phyloP scores from a whole-genome alignment of 495 filamentous ascomycete genomes.

The Pyrenula aspistea region DNA sequence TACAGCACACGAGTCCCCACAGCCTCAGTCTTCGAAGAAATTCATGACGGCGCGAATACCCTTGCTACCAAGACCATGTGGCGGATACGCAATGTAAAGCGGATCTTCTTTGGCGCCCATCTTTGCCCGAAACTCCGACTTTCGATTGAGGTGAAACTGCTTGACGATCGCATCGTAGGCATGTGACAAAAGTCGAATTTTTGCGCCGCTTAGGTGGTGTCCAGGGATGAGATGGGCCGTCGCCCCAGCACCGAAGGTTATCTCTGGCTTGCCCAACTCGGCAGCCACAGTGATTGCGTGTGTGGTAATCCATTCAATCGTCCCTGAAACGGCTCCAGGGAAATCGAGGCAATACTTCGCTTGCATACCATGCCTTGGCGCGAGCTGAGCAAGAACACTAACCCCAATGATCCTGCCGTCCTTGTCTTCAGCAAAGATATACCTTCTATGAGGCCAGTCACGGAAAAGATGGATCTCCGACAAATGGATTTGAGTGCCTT shows the following conservation, averaged over 20 bases:
- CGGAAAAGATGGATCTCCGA: slow-evolving; percentile 76
- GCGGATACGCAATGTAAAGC: slow-evolving; percentile 72
- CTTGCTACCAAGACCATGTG: slow-evolving; percentile 63
- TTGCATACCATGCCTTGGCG: slow-evolving; percentile 68
- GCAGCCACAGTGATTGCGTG: slow-evolving; percentile 61
- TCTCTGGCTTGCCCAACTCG: slow-evolving; percentile 44
- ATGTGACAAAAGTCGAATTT: slow-evolving; percentile 59
- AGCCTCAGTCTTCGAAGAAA: slow-evolving; percentile 61
- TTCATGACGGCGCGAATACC: slow-evolving; percentile 66
- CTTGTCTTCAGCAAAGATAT: slow-evolving; percentile 61
- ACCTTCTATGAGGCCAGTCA: slow-evolving; percentile 65
- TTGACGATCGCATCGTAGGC: slow-evolving; percentile 68
- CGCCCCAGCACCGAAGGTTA: slow-evolving; percentile 75
- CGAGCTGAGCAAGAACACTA: slow-evolving; percentile 61
- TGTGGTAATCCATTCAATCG: slow-evolving; percentile 68
- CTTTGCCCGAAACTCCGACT: slow-evolving; percentile 81
- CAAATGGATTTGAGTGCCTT: slow-evolving; percentile 73
- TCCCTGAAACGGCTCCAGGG: slow-evolving; percentile 62
- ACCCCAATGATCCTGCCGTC: slow-evolving; percentile 58
- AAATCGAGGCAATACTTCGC: slow-evolving; percentile 85
- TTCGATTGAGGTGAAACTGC: slow-evolving; percentile 65
- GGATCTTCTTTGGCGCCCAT: slow-evolving; percentile 66
- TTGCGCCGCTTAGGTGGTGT: slow-evolving; percentile 60
- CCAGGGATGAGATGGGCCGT: slow-evolving; percentile 54
- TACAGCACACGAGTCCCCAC: too few relatives aligned